Evolutionary conservation across 192 early-diverging fungal species (phyloP).

Genomic region (Obelidium mucronatum): DNA sequence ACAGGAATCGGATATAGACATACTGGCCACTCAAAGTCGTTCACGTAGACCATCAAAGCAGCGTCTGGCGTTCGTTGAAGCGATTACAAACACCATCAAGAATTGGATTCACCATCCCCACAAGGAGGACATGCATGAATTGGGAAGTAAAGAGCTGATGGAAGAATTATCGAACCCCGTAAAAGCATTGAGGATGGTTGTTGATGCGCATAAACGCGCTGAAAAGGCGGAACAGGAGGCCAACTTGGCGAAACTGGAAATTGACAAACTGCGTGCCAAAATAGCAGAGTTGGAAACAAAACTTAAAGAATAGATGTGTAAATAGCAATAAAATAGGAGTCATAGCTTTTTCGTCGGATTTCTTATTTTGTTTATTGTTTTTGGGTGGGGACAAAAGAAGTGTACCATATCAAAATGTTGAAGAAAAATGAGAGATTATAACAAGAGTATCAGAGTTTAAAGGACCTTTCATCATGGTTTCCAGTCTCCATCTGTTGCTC

Average conservation of each 20-base stretch:
- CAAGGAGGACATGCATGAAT: background rate
- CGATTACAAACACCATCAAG: constrained; percentile 16
- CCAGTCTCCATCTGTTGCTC: constrained; percentile 7
- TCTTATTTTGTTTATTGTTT: background rate
- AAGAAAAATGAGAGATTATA: too few species aligned
- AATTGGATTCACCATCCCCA: constrained; percentile 27
- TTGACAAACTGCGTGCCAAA: constrained; percentile 25
- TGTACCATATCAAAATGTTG: too few species aligned
- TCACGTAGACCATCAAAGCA: constrained; percentile 32
- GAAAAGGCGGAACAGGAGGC: constrained; percentile 17
- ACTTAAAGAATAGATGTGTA: constrained; percentile 1
- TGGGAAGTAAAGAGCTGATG: background rate
- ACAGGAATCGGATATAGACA: background rate
- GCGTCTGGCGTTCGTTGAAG: background rate
- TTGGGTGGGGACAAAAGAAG: background rate
- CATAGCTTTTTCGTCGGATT: constrained; percentile 2
- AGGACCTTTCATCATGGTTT: constrained; percentile 13
- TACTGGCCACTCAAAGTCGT: background rate
- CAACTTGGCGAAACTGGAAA: constrained; percentile 18
- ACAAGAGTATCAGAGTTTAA: too few species aligned
- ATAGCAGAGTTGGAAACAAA: constrained; percentile 41
- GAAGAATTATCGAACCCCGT: constrained; percentile 18
- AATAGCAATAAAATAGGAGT: background rate
- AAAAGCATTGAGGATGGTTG: constrained; percentile 4
- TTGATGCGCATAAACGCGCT: background rate